Base-by-base conservation (phyloP, 257 asterid genomes). In the Solanum gandarillasii region DNA sequence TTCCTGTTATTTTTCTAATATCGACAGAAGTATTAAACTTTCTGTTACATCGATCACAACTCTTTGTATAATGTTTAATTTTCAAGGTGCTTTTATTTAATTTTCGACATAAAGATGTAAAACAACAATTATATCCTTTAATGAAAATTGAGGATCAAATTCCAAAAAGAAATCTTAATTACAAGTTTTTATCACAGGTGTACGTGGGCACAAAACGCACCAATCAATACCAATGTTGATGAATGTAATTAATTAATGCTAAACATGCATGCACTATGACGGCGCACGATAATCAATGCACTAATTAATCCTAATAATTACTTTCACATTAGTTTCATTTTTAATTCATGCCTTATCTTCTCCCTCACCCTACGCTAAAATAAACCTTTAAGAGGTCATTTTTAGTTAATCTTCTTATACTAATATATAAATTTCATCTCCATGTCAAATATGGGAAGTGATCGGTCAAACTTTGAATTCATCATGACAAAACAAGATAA, bases 201-300 rank as follows among this genome's bases (percentile, higher is more conserved):
- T 75, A 68, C 60, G 39, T 34, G 76, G 46, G 83, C 35, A 27
- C 32, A 41, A 86, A 71, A 73, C 43, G 52, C 83, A 71, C 48
- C 25, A 71, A 29, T 86, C 43, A 86, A 86, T 71, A 39, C 36
- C 0, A 68, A 70, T 18, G 13, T 73, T 73, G 81, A 70, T 29
- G 68, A 81, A 76, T 43, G 7, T 78, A 78, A 85, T 39, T 65
- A 31, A 71, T 70, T 65, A 86, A 71, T 71, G 32, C 13, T 46
- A 70, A 86, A 73, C 29, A 73, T 86, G 82, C 82, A 72, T 60
- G 82, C 73, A 86, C 0, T 65, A 3, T 0, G 60, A 84, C 87
- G 95, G 94, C 95, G 95, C 98, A 94, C 97, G 91, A 90, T 86
- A 92, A 3, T 4, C 46, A 36, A 36, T n/a, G n/a, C 91, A 94